phyloP scores from a whole-genome alignment of 331 rosid species.

The Malus hybrid region DNA sequence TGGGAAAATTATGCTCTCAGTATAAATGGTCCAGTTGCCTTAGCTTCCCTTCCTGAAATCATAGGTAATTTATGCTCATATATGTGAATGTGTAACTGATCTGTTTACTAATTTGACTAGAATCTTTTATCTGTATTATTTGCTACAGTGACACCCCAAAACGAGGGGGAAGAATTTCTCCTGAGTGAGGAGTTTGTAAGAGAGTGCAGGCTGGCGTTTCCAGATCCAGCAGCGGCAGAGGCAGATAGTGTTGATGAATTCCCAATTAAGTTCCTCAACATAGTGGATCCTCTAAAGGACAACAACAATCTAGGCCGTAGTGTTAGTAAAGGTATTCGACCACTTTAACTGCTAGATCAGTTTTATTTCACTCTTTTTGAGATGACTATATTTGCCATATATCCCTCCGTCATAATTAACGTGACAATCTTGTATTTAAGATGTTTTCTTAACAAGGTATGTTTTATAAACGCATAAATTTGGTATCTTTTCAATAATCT shows the following conservation, averaged over 20 bases:
- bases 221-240: slow-evolving; percentile 44
- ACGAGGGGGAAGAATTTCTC: slow-evolving; percentile 32
- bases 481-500: neutral
- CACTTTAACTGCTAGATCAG: neutral
- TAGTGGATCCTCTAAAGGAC: slow-evolving; percentile 83
- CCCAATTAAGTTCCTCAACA: slow-evolving; percentile 61
- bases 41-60: slow-evolving; percentile 55
- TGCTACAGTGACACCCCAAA: slow-evolving; percentile 55
- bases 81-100: neutral
- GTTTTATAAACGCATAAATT: neutral
- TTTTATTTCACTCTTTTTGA: neutral
- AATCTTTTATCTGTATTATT: neutral
- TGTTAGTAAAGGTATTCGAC: slow-evolving; percentile 47
- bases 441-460: neutral
- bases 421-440: neutral
- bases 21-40: slow-evolving; percentile 68
- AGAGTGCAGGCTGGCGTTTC: slow-evolving; percentile 49
- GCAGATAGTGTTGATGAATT: slow-evolving; percentile 47
- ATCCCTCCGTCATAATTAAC: no score
- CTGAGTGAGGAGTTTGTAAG: slow-evolving; percentile 63
- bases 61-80: slow-evolving; percentile 31
- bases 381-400: neutral
- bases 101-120: neutral
- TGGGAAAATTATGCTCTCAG: slow-evolving; percentile 76
- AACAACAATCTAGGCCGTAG: slow-evolving; percentile 91